Percentiles rank a stretch among this genome's conserved stretches.
These are phyloP conservation scores for Ogataea pignaliae DNA, from an alignment of 805 yeast genomes.

Conservation along the genomic window DNA sequence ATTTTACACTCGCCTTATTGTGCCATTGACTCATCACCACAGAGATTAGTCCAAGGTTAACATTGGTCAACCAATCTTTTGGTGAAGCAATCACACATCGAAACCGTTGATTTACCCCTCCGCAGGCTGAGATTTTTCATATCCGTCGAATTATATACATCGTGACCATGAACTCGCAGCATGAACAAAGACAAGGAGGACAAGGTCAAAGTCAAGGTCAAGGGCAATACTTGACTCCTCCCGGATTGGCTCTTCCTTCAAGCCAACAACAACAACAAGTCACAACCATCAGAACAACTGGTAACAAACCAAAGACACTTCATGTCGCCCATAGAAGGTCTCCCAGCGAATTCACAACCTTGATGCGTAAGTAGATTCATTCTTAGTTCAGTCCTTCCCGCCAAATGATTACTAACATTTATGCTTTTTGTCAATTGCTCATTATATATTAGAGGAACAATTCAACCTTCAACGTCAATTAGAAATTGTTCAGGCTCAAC, in stretches of 20 bases:
- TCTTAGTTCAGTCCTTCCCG: not conserved
- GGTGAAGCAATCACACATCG: too few relatives aligned
- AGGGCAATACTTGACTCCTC: not conserved
- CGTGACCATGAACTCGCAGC: too few relatives aligned
- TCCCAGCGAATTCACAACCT: conserved; percentile 88
- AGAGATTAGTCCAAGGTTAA: too few relatives aligned
- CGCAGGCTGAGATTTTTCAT: too few relatives aligned
- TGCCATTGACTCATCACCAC: too few relatives aligned
- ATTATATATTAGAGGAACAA: conserved; percentile 57
- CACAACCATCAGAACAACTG: conserved; percentile 29
- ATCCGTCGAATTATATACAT: too few relatives aligned
- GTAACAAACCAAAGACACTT: conserved; percentile 49
- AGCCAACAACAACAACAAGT: conserved; percentile 21
- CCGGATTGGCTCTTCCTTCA: conserved; percentile 7
- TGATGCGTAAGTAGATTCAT: conserved; percentile 56
- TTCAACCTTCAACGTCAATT: conserved; percentile 85
- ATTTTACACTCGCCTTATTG: too few relatives aligned
- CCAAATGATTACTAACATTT: conserved; percentile 8
- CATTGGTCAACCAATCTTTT: too few relatives aligned
- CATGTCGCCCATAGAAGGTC: conserved; percentile 97
- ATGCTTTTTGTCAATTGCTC: not conserved
- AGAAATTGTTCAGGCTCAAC: conserved; percentile 88
- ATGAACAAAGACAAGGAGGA: too few relatives aligned
- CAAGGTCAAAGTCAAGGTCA: too few relatives aligned
- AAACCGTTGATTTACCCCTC: too few relatives aligned